These are phyloP conservation scores for Adansonia digitata DNA, from an alignment of 345 rosid genomes.

Conservation along the genomic window DNA sequence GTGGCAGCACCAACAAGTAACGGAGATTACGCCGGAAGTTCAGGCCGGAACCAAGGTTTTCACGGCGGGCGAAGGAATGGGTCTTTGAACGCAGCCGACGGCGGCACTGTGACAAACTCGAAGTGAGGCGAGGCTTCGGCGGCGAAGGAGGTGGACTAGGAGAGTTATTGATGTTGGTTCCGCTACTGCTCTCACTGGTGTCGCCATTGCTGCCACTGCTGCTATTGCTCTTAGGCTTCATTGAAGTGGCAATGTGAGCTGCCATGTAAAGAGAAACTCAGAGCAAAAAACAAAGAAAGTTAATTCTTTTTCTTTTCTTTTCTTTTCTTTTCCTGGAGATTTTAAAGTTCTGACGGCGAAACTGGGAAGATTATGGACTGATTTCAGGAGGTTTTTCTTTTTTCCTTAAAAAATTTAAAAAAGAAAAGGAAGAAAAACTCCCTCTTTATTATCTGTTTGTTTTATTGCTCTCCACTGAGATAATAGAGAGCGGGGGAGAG, in stretches of 20 bases:
- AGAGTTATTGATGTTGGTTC: slow-evolving; percentile 54
- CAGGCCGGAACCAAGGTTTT: slow-evolving; percentile 28
- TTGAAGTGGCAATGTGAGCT: slow-evolving; percentile 22
- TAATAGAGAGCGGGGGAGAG: neutral
- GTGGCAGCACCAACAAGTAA: slow-evolving; percentile 52
- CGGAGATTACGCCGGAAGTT: slow-evolving; percentile 56
- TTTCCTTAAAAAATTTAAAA: neutral
- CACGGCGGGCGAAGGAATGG: slow-evolving; percentile 40
- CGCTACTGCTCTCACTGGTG: slow-evolving; percentile 27
- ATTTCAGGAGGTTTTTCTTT: neutral
- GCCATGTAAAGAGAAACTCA: slow-evolving; percentile 26
- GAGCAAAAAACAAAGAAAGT: neutral
- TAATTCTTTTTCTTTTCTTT: neutral
- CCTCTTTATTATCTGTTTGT: neutral
- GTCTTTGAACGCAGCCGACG: slow-evolving; percentile 52
- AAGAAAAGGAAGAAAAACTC: neutral
- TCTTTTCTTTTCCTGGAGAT: neutral
- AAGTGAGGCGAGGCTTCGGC: slow-evolving; percentile 30
- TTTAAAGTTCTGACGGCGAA: neutral
- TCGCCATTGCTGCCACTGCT: slow-evolving; percentile 16
- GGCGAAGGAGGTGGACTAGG: slow-evolving; percentile 77
- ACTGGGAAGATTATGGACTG: neutral
- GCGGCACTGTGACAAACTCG: slow-evolving; percentile 43
- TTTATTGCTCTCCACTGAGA: neutral
- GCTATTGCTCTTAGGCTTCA: slow-evolving; percentile 40